Evolutionary conservation across 768 basidiomycete species (phyloP).

Genomic region (Rhizopogon sp.): DNA sequence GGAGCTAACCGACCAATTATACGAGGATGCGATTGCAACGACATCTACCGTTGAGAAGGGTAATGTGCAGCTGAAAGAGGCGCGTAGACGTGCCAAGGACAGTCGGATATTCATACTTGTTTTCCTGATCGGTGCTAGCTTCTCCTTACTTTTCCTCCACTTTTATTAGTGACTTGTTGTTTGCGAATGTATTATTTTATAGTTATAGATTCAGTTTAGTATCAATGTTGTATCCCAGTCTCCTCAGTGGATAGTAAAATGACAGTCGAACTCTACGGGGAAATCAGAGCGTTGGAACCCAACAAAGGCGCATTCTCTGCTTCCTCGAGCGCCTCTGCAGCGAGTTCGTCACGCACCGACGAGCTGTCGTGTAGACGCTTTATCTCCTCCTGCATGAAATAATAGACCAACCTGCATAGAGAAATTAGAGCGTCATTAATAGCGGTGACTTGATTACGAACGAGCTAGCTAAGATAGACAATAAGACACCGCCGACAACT

Average conservation of each 20-base stretch:
- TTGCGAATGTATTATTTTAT: constrained; percentile 1
- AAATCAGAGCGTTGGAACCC: constrained; percentile 4
- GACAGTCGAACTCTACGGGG: background rate
- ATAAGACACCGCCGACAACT: constrained; percentile 51
- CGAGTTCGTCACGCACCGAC: constrained; percentile 47
- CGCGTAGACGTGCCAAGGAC: constrained; percentile 81
- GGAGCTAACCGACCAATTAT: constrained; percentile 89
- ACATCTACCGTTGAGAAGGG: constrained; percentile 85
- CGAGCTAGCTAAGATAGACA: constrained; percentile 64
- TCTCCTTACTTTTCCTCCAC: constrained; percentile 91
- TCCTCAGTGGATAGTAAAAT: background rate
- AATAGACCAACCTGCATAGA: constrained; percentile 57
- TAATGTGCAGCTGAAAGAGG: constrained; percentile 86
- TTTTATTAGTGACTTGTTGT: constrained; percentile 55
- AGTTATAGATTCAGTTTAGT: background rate
- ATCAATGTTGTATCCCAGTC: background rate
- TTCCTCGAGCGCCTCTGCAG: constrained; percentile 56
- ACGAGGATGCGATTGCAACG: constrained; percentile 89
- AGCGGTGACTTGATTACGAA: constrained; percentile 31
- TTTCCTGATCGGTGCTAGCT: constrained; percentile 87
- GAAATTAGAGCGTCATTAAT: constrained; percentile 8
- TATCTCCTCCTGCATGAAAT: constrained; percentile 57
- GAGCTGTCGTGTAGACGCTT: constrained; percentile 44
- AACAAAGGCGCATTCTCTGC: constrained; percentile 60
- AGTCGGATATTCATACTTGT: constrained; percentile 85